Evolutionary conservation across 257 asterid species (phyloP), one percentile per base, ranked within the genome.

Genomic region (Knoxia roxburghii): DNA sequence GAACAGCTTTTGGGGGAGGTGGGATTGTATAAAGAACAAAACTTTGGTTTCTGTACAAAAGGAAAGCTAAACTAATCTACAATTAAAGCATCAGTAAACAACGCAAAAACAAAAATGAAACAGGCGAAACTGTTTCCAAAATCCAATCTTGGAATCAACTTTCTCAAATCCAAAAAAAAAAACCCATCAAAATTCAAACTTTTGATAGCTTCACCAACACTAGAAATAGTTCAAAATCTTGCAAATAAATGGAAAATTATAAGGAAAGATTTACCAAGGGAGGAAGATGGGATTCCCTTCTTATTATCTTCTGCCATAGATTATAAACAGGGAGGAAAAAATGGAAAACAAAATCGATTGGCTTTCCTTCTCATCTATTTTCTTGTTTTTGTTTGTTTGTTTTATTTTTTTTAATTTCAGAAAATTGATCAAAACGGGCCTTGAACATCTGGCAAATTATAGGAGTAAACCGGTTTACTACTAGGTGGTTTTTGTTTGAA

Each of bases 301-400:
- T 15, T 46, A 3, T 49, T 70, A 9, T 61, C 67, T 48, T 69
- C 75, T n/a, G 69, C 75, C 70, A 71, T 71, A 11, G 63, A 20
- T 33, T 48, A 24, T 35, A 56, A 39, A 9, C 6, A 37, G 4
- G 4, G 41, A 37, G 41, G 41, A 37, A 4, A 7, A 17, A 20
- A 48, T 48, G 23, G 23, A 15, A 20, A 48, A 3, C 21, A 48
- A 48, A 48, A 12, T 45, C 5, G 2, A 12, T 0, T 12, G 6
- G 21, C 8, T 11, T 2, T 15, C 5, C n/a, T 46, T 13, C 6
- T 1, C 3, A 2, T 0, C 24, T 48, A 20, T 50, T 1, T 50
- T 50, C 10, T 20, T 0, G 24, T 7, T 48, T 48, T 48, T 48
- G 53, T 7, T 48, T 17, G 1, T 20, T 20, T 43, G 1, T 0